Conservation (phyloP, 1,284 basidiomycete genomes). For the Ganoderma lingzhi region DNA sequence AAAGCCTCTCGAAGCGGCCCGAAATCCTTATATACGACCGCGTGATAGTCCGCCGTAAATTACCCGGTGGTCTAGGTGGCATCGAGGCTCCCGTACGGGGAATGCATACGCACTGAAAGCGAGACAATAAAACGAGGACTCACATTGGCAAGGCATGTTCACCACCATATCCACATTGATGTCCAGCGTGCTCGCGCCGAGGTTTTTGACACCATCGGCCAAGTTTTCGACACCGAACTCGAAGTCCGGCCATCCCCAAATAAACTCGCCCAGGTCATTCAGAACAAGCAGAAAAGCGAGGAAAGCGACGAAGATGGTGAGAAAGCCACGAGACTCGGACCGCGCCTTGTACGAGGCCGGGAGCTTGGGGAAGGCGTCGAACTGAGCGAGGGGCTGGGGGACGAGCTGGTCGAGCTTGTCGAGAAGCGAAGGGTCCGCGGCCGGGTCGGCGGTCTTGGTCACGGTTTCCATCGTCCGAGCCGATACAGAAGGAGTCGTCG, state of each 20-base stretch:
- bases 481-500: constrained; percentile 15
- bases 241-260: constrained; percentile 92
- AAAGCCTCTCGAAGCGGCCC: background rate
- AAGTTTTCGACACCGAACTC: constrained; percentile 85
- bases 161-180: constrained; percentile 93
- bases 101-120: background rate
- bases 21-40: background rate
- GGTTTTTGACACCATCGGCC: constrained; percentile 68
- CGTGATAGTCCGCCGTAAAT: background rate
- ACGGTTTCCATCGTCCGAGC: constrained; percentile 32
- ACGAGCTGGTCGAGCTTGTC: constrained; percentile 66
- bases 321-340: constrained; percentile 87
- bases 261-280: constrained; percentile 89
- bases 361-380: constrained; percentile 91
- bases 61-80: background rate
- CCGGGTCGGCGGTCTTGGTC: constrained; percentile 30
- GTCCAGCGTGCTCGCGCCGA: constrained; percentile 69
- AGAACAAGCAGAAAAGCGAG: constrained; percentile 81
- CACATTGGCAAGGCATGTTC: constrained; percentile 92
- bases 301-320: constrained; percentile 83
- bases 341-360: constrained; percentile 89
- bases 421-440: constrained; percentile 47
- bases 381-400: constrained; percentile 61
- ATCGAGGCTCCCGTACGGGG: background rate
- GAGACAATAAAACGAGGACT: constrained; percentile 44